Percentiles rank a stretch among this genome's conserved stretches.
Conservation (phyloP, 805 yeast species). For the Yamadazyma endophytica region DNA sequence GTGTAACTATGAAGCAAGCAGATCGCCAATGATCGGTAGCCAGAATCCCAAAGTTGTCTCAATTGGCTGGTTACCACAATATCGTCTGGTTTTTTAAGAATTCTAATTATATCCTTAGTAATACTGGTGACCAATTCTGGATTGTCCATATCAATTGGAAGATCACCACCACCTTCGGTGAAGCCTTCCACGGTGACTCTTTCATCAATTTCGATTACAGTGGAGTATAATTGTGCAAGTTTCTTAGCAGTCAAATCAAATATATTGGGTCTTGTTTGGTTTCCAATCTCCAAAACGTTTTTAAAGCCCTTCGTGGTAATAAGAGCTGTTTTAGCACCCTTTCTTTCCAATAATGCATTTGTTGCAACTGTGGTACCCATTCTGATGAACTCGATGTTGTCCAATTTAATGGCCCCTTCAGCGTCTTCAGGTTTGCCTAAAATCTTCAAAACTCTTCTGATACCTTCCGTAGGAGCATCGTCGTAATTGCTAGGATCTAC, state of each 20-base stretch:
- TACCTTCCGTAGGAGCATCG: slow-evolving; percentile 87
- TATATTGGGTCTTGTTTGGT: slow-evolving; percentile 83
- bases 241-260: slow-evolving; percentile 72
- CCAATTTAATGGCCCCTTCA: slow-evolving; percentile 42
- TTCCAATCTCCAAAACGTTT: slow-evolving; percentile 76
- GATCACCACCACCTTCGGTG: slow-evolving; percentile 47
- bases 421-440: slow-evolving; percentile 48
- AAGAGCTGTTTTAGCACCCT: slow-evolving; percentile 81
- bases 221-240: slow-evolving; percentile 63
- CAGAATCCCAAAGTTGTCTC: slow-evolving; percentile 14
- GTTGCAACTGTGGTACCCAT: slow-evolving; percentile 95
- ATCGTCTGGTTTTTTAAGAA: slow-evolving; percentile 22
- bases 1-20: slow-evolving; percentile 30
- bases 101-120: slow-evolving; percentile 22
- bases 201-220: slow-evolving; percentile 79
- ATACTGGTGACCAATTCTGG: slow-evolving; percentile 27
- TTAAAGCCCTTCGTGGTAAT: slow-evolving; percentile 81
- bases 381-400: slow-evolving; percentile 54
- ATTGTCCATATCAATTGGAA: slow-evolving; percentile 6
- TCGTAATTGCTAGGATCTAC: slow-evolving; percentile 79
- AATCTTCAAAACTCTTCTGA: slow-evolving; percentile 65
- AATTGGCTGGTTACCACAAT: slow-evolving; percentile 14
- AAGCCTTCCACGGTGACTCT: slow-evolving; percentile 71
- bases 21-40: slow-evolving; percentile 20
- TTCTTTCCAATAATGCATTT: slow-evolving; percentile 83